Conservation (phyloP, 768 basidiomycete genomes). For the Sporobolomyces pararoseus region DNA sequence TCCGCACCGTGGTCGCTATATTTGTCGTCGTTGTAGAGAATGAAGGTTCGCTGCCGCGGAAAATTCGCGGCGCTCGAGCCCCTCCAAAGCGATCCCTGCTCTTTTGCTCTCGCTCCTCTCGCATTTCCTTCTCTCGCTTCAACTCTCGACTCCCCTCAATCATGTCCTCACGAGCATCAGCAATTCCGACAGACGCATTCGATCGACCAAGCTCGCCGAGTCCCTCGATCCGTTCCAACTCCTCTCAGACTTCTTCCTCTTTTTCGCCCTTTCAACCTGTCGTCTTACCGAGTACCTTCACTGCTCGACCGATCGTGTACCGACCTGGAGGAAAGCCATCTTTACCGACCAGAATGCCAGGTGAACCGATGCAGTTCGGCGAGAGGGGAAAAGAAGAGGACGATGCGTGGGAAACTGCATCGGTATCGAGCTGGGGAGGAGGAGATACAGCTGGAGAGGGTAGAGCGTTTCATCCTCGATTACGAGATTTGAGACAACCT, state of each 20-base stretch:
- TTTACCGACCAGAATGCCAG: not conserved
- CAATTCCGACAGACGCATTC: not conserved
- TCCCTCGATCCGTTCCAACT: not conserved
- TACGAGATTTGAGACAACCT: not conserved
- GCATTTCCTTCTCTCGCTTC: not conserved
- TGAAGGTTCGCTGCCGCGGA: too few relatives aligned
- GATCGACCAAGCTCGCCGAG: slow-evolving; percentile 13
- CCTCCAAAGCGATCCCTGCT: too few relatives aligned
- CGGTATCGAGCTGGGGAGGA: not conserved
- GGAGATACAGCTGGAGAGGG: not conserved
- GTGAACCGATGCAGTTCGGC: slow-evolving; percentile 2
- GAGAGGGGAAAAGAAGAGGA: slow-evolving; percentile 25
- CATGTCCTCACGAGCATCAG: slow-evolving; percentile 11
- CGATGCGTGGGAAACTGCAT: slow-evolving; percentile 1
- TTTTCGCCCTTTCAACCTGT: slow-evolving; percentile 17
- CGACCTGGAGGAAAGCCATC: not conserved
- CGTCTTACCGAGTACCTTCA: not conserved
- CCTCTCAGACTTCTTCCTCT: not conserved
- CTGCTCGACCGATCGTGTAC: not conserved
- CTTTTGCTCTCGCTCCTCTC: too few relatives aligned
- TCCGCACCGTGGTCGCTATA: too few relatives aligned
- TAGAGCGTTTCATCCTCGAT: not conserved
- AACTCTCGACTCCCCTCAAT: not conserved
- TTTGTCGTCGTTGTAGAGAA: too few relatives aligned
- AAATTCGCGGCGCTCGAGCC: too few relatives aligned